These are phyloP conservation scores for Citrullus mucosospermus DNA, from an alignment of 306 rosid species.

Conservation along the genomic window DNA sequence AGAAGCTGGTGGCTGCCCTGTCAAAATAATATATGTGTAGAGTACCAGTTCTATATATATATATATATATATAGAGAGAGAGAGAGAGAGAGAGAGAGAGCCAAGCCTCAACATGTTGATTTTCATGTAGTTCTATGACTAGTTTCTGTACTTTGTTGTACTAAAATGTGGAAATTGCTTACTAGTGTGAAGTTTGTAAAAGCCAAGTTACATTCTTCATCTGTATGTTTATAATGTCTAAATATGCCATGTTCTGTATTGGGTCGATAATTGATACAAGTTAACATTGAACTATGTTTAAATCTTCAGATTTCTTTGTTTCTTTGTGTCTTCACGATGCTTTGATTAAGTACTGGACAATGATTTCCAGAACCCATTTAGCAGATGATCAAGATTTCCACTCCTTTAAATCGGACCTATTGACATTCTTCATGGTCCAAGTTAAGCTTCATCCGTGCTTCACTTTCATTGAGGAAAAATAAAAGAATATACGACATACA, in stretches of 20 bases:
- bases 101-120: not conserved
- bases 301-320: not conserved
- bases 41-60: not conserved
- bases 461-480: too few relatives aligned
- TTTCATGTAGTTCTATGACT: constrained; percentile 5
- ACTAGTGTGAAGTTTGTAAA: not conserved
- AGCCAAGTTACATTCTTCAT: not conserved
- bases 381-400: not conserved
- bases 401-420: not conserved
- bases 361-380: not conserved
- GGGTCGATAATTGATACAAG: not conserved
- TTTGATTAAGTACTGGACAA: not conserved
- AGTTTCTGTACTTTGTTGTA: not conserved
- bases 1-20: constrained; percentile 55
- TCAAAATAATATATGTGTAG: constrained; percentile 23
- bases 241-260: not conserved
- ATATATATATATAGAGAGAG: too few relatives aligned
- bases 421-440: not conserved
- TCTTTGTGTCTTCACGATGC: not conserved
- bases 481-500: too few relatives aligned
- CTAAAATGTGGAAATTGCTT: not conserved
- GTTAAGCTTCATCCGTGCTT: not conserved
- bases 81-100: not conserved
- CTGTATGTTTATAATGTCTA: not conserved
- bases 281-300: not conserved